Evolutionary conservation across 164 flowering plant genomes (phyloP).

Genomic region (Sedum album): DNA sequence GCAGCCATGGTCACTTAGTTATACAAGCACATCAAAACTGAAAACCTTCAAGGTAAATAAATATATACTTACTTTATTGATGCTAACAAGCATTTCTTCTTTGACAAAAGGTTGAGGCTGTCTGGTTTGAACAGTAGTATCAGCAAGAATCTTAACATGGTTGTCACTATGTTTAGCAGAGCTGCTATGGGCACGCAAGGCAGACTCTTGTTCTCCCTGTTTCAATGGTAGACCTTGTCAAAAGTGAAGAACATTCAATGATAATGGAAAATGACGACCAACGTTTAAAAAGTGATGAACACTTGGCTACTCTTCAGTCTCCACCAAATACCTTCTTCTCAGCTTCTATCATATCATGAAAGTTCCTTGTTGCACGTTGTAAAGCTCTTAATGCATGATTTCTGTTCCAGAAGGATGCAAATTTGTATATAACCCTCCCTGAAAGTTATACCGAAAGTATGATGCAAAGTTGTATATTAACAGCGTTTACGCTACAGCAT

Average conservation of each 20-base stretch:
- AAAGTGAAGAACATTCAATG: neutral
- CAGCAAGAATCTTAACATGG: slow-evolving; percentile 32
- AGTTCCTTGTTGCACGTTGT: slow-evolving; percentile 70
- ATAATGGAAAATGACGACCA: neutral
- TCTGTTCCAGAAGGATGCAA: slow-evolving; percentile 99
- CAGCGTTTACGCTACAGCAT: neutral
- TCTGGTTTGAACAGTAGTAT: slow-evolving; percentile 35
- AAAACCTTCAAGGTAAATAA: slow-evolving; percentile 4
- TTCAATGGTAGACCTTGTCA: neutral
- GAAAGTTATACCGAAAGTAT: slow-evolving; percentile 21
- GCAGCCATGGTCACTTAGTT: neutral
- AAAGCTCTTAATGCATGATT: slow-evolving; percentile 77
- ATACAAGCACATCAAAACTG: neutral
- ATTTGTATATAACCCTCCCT: slow-evolving; percentile 96
- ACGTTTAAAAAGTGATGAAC: neutral
- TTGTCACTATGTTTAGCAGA: slow-evolving; percentile 40
- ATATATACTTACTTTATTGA: slow-evolving; percentile 53
- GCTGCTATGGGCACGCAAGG: slow-evolving; percentile 84
- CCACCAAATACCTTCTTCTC: slow-evolving; percentile 67
- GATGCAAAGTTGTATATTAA: neutral
- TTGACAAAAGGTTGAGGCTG: slow-evolving; percentile 70
- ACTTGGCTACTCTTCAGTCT: neutral
- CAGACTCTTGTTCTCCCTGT: slow-evolving; percentile 79
- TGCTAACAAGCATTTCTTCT: slow-evolving; percentile 67
- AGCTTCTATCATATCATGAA: slow-evolving; percentile 60